A percentile compares a stretch with the other conserved stretches of the same genome.
Conservation (phyloP, 768 basidiomycete species). For the Rhizopogon vesiculosus region DNA sequence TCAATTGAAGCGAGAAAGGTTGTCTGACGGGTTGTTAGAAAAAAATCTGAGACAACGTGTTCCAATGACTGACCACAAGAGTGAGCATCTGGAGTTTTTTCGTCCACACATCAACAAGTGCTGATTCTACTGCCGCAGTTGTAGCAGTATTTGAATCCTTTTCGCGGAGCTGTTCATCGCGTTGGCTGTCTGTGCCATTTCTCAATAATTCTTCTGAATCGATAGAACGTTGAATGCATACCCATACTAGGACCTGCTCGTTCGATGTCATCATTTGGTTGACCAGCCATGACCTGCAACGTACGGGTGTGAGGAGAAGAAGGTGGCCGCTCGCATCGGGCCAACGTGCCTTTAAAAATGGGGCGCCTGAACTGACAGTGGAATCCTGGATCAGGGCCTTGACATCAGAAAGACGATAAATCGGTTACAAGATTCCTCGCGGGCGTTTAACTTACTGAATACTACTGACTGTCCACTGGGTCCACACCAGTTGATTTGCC, state of each 20-base stretch:
- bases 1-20: slow-evolving; percentile 25
- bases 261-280: not conserved
- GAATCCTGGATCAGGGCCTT: too few species aligned
- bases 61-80: slow-evolving; percentile 17
- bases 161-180: not conserved
- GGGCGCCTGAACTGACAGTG: not conserved
- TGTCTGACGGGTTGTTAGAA: slow-evolving; percentile 14
- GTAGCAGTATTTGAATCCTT: not conserved
- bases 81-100: slow-evolving; percentile 24
- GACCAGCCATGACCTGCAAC: slow-evolving; percentile 20
- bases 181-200: not conserved
- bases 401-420: not conserved
- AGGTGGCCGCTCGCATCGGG: too few species aligned
- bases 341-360: too few species aligned
- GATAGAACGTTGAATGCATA: not conserved
- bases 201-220: not conserved
- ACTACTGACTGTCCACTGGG: not conserved
- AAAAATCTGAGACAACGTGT: not conserved
- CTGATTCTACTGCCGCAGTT: slow-evolving; percentile 5
- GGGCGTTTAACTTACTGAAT: too few species aligned
- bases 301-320: slow-evolving; percentile 12
- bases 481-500: not conserved
- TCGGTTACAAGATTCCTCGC: too few species aligned
- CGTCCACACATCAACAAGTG: slow-evolving; percentile 20
- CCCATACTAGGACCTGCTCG: not conserved